Conservation (phyloP, 805 yeast genomes). For the Starmerella vitae region DNA sequence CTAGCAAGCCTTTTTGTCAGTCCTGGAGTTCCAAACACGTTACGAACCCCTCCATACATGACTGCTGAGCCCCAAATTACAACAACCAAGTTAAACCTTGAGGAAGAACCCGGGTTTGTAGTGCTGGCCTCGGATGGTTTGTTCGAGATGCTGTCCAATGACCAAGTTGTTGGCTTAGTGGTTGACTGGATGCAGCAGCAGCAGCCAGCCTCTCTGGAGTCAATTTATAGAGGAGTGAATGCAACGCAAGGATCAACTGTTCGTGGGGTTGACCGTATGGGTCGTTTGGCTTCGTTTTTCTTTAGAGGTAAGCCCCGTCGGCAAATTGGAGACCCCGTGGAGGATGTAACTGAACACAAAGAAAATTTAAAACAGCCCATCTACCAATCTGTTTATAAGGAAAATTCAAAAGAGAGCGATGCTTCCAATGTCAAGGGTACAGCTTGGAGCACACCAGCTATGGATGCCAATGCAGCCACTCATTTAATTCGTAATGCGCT, state of each 20-base stretch:
- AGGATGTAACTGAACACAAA: conserved; percentile 34
- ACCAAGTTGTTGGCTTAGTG: conserved; percentile 82
- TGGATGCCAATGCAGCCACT: conserved; percentile 82
- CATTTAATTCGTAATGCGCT: conserved; percentile 89
- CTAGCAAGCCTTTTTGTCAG: conserved; percentile 71
- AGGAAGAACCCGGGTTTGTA: conserved; percentile 58
- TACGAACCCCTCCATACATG: conserved; percentile 88
- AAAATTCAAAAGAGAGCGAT: neutral
- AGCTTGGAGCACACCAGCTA: conserved; percentile 31
- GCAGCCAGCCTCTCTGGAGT: conserved; percentile 29
- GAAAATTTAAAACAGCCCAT: conserved; percentile 56
- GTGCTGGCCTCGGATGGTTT: conserved; percentile 92
- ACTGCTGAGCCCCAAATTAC: conserved; percentile 93
- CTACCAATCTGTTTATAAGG: conserved; percentile 30
- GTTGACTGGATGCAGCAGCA: conserved; percentile 83
- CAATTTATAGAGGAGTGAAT: conserved; percentile 13
- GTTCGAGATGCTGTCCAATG: conserved; percentile 81
- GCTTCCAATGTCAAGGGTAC: neutral
- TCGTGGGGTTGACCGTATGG: conserved; percentile 4
- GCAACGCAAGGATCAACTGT: conserved; percentile 1
- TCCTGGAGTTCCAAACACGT: conserved; percentile 48
- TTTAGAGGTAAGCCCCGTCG: conserved; percentile 11
- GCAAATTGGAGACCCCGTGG: conserved; percentile 23
- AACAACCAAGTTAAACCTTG: conserved; percentile 58
- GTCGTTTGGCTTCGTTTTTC: conserved; percentile 15